Conservation (phyloP, 495 filamentous ascomycete species). For the Penicillium cosmopolitanum region DNA sequence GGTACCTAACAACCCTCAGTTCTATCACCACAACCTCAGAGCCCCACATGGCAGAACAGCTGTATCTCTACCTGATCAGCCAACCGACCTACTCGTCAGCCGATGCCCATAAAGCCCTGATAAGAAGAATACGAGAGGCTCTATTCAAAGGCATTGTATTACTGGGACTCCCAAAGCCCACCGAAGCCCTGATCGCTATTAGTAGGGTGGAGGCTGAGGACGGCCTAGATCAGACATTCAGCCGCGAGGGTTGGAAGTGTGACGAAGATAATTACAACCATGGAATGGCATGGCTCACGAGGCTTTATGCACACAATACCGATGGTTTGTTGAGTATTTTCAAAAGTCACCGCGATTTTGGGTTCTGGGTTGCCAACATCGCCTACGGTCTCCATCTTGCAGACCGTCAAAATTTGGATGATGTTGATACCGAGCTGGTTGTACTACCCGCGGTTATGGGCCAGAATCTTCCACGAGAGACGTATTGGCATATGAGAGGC, state of each 20-base stretch:
- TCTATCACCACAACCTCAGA: slow-evolving; percentile 38
- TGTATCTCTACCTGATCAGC: slow-evolving; percentile 47
- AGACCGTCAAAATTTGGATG: slow-evolving; percentile 47
- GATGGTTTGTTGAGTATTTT: slow-evolving; percentile 34
- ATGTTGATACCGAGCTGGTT: slow-evolving; percentile 52
- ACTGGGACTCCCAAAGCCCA: slow-evolving; percentile 21
- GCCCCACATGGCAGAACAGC: slow-evolving; percentile 36
- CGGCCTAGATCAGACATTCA: slow-evolving; percentile 43
- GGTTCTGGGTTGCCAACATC: slow-evolving; percentile 33
- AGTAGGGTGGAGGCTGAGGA: slow-evolving; percentile 37
- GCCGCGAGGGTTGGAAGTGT: slow-evolving; percentile 31
- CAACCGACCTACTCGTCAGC: slow-evolving; percentile 33
- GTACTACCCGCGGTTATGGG: slow-evolving; percentile 54
- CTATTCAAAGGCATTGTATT: too few species aligned
- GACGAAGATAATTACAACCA: slow-evolving; percentile 39
- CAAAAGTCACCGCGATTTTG: slow-evolving; percentile 18
- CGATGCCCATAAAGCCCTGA: slow-evolving; percentile 22
- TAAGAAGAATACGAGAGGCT: too few species aligned
- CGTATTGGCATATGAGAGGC: slow-evolving; percentile 56
- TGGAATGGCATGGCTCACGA: slow-evolving; percentile 41
- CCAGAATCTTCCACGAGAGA: slow-evolving; percentile 50
- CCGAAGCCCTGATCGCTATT: slow-evolving; percentile 41
- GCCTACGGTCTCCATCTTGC: slow-evolving; percentile 57
- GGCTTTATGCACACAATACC: slow-evolving; percentile 26
- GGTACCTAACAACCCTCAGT: slow-evolving; percentile 27